Evolutionary conservation across 176 grass and related monocot species (phyloP).

Genomic region (Paspalum notatum): DNA sequence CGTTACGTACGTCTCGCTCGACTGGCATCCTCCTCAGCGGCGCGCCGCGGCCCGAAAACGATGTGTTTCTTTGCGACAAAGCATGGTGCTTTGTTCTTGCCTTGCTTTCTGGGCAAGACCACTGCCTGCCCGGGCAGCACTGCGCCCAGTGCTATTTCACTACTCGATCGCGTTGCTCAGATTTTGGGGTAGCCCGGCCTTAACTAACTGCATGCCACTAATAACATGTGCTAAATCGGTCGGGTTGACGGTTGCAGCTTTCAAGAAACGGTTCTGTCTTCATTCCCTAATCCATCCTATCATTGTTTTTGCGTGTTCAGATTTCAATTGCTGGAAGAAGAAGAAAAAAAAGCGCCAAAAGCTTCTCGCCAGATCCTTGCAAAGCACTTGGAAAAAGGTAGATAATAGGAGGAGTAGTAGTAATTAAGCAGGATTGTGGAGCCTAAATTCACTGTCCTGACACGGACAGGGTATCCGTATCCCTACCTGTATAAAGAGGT

Average conservation of each 20-base stretch:
- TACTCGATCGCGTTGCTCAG: background rate
- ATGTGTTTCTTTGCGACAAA: slow-evolving; percentile 47
- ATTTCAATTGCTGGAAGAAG: background rate
- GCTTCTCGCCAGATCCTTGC: background rate
- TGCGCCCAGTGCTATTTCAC: too few species aligned
- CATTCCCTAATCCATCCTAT: background rate
- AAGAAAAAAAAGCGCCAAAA: background rate
- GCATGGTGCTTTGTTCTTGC: slow-evolving; percentile 25
- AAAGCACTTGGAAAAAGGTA: background rate
- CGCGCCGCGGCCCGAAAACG: background rate
- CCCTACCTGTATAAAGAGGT: background rate
- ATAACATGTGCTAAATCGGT: background rate
- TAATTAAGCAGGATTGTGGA: background rate
- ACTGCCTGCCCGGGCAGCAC: background rate
- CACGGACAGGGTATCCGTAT: background rate
- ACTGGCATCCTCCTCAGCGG: background rate
- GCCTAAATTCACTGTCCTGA: slow-evolving; percentile 26
- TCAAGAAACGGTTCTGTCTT: background rate
- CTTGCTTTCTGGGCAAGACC: slow-evolving; percentile 37
- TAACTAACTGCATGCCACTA: slow-evolving; percentile 16
- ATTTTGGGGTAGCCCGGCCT: background rate
- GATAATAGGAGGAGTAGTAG: too few species aligned
- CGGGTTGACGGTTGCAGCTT: background rate
- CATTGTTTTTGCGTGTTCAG: background rate
- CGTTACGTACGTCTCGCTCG: slow-evolving; percentile 35